Conservation (phyloP, 2,329 filamentous ascomycete genomes). For the Calonectria pauciramosa region DNA sequence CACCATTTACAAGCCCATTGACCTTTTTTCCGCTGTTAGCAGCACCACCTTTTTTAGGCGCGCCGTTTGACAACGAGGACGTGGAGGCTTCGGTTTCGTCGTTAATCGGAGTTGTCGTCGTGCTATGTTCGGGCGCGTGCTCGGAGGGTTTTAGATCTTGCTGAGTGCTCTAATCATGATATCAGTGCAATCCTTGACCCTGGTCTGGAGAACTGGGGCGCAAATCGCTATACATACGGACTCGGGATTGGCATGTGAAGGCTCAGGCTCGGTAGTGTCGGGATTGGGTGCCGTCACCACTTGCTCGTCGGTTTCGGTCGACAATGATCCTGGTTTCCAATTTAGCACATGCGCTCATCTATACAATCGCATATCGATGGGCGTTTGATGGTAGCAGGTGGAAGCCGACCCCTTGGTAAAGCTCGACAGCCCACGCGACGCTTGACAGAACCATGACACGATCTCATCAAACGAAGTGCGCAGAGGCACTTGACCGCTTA, state of each 20-base stretch:
- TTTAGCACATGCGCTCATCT: slow-evolving; percentile 24
- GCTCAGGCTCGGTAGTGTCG: slow-evolving; percentile 26
- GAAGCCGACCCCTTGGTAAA: not conserved
- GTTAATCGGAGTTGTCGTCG: slow-evolving; percentile 34
- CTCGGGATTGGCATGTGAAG: slow-evolving; percentile 20
- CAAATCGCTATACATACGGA: slow-evolving; percentile 4
- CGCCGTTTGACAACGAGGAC: slow-evolving; percentile 31
- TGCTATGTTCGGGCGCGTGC: slow-evolving; percentile 22
- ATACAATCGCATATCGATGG: not conserved
- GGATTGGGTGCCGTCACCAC: slow-evolving; percentile 39
- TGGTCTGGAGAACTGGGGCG: not conserved
- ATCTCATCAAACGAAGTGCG: slow-evolving; percentile 10
- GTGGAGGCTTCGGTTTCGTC: slow-evolving; percentile 34
- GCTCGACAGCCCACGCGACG: slow-evolving; percentile 5
- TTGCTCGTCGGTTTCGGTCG: slow-evolving; percentile 37
- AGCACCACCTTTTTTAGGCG: slow-evolving; percentile 40
- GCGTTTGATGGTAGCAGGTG: not conserved
- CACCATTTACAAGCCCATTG: slow-evolving; percentile 19
- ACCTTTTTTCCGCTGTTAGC: slow-evolving; percentile 30
- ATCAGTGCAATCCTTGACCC: slow-evolving; percentile 18
- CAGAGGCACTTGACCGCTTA: slow-evolving; percentile 1
- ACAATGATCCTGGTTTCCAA: slow-evolving; percentile 9
- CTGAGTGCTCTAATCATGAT: slow-evolving; percentile 4
- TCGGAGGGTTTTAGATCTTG: slow-evolving; percentile 30
- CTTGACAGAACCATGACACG: slow-evolving; percentile 14